Evolutionary conservation across 352 stramenopile species (phyloP), one percentile per base, ranked within the genome.

Genomic region (Globisporangium lucens): DNA sequence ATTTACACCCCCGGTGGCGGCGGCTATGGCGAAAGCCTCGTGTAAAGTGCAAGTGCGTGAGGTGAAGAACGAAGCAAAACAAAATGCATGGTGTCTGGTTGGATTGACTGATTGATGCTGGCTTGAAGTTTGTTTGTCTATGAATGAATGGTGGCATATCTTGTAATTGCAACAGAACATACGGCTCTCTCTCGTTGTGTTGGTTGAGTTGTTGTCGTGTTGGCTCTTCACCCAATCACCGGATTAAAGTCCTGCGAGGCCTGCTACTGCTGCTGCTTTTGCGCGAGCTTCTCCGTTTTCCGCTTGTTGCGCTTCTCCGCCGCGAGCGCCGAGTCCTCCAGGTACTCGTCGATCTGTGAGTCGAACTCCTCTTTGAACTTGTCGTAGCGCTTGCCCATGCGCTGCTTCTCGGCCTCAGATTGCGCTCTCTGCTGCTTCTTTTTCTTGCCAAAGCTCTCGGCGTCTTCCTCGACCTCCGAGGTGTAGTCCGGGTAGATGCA

Each of bases 1-100:
- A 98, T 99, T 67, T 91, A 93, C 69, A 99, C 97, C 56, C 98
- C 98, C 7, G 98, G 98, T 29, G 98, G 96, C 15, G 98, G 98
- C 36, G 98, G 97, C 66, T 99, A 95, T 67, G 97, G 97, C 36
- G 20, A 49, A 27, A 10, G 7, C 17, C 24, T 13, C 17, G 35
- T 20, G 41, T 47, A 47, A 47, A 47, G 9, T 47, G 3, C 30
- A 33, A 12, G 35, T 47, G 41, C 13, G 41, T 47, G 41, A 47
- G 15, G 15, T 33, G 59, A 35, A 41, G 64, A 68, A 27, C 72
- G 66, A 76, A 56, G 36, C 17, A 27, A 47, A 24, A 12, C 22
- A 61, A 22, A 20, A 38, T 55, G 20, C 24, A 8, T 22, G 55
- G 29, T 46, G 17, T 59, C 6, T 53, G 47, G 47, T 24, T 58